phyloP scores from a whole-genome alignment of 2,329 filamentous ascomycete species.

The Aureobasidium zeae region DNA sequence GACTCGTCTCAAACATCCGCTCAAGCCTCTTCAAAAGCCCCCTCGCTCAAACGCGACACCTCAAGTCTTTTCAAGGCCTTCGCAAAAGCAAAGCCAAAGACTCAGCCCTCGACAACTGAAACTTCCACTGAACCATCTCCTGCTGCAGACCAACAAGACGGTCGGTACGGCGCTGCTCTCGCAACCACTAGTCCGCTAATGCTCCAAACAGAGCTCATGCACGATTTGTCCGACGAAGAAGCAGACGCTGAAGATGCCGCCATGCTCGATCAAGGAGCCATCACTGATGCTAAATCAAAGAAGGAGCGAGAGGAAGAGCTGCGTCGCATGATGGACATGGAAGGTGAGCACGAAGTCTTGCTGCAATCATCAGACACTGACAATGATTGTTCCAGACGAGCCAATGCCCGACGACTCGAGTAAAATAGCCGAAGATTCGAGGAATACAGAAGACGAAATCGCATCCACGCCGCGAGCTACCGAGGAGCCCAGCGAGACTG shows the following conservation, averaged over 20 bases:
- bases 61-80: constrained; percentile 72
- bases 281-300: constrained; percentile 34
- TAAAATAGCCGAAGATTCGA: constrained; percentile 32
- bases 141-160: constrained; percentile 18
- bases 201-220: constrained; percentile 25
- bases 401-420: constrained; percentile 49
- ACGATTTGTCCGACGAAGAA: constrained; percentile 41
- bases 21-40: constrained; percentile 28
- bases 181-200: background rate
- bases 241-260: constrained; percentile 42
- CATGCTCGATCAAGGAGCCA: constrained; percentile 18
- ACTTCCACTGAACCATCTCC: constrained; percentile 32
- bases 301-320: constrained; percentile 58
- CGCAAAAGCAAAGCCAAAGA: constrained; percentile 53
- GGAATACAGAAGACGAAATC: constrained; percentile 29
- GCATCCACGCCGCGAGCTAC: constrained; percentile 5
- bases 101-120: constrained; percentile 34
- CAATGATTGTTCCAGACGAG: constrained; percentile 36
- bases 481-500: constrained; percentile 30
- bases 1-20: constrained; percentile 22
- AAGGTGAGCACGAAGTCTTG: constrained; percentile 24
- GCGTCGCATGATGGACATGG: constrained; percentile 66
- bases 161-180: background rate
- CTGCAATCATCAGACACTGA: background rate
- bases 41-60: constrained; percentile 49